A percentile compares a stretch with the other conserved stretches of the same genome.
Conservation (phyloP, 2,329 filamentous ascomycete species). For the Phialemonium atrogriseum region DNA sequence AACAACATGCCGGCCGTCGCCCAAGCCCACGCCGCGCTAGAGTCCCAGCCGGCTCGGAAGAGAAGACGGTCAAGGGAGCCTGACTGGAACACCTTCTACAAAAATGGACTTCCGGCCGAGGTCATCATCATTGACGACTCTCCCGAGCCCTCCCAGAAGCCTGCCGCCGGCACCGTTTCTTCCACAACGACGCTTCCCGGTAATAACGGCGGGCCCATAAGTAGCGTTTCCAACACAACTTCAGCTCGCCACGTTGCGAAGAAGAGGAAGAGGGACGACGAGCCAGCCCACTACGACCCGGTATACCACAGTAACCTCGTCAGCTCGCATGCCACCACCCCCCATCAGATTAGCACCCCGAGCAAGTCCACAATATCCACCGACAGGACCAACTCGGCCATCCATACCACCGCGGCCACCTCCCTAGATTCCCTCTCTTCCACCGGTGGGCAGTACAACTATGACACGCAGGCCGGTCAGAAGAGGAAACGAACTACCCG, state of each 20-base stretch:
- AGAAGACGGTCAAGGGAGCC: slow-evolving; percentile 54
- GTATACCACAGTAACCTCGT: slow-evolving; percentile 64
- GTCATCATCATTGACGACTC: slow-evolving; percentile 78
- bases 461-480: slow-evolving; percentile 57
- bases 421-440: slow-evolving; percentile 67
- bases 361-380: slow-evolving; percentile 69
- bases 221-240: slow-evolving; percentile 15
- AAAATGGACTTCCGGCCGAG: slow-evolving; percentile 75
- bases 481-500: slow-evolving; percentile 81
- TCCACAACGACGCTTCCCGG: slow-evolving; percentile 26
- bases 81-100: slow-evolving; percentile 75
- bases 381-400: slow-evolving; percentile 70
- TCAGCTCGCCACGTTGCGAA: slow-evolving; percentile 52
- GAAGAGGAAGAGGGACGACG: slow-evolving; percentile 62
- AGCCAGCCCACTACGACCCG: slow-evolving; percentile 53
- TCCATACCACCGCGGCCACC: slow-evolving; percentile 83
- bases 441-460: slow-evolving; percentile 33
- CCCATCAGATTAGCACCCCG: slow-evolving; percentile 57
- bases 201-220: too few species aligned
- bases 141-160: slow-evolving; percentile 44
- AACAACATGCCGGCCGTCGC: slow-evolving; percentile 17
- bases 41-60: slow-evolving; percentile 32
- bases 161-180: slow-evolving; percentile 22
- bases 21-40: slow-evolving; percentile 22
- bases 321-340: slow-evolving; percentile 58